Percentiles rank a stretch among this genome's conserved stretches.
These are phyloP conservation scores for Plenodomus biglobosus DNA, from an alignment of 2,329 filamentous ascomycete genomes.

Conservation along the genomic window DNA sequence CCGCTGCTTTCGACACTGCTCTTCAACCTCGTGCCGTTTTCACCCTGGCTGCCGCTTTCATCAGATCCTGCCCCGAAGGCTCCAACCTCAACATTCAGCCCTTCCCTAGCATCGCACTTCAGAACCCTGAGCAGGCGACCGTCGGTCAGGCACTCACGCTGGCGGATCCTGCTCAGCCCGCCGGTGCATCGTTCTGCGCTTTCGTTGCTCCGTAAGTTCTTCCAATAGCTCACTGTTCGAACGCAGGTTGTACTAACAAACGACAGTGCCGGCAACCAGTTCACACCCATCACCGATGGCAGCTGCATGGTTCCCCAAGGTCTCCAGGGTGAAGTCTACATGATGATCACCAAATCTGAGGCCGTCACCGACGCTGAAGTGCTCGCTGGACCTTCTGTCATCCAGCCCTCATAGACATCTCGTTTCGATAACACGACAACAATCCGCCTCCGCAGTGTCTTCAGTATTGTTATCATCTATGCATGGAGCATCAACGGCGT, in stretches of 20 bases:
- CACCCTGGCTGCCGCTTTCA: slow-evolving; percentile 72
- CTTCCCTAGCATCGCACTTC: slow-evolving; percentile 60
- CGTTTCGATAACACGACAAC: slow-evolving; percentile 4
- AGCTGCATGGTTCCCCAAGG: slow-evolving; percentile 64
- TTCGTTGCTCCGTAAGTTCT: slow-evolving; percentile 62
- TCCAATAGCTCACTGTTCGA: too few relatives aligned
- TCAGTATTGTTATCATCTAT: slow-evolving; percentile 4
- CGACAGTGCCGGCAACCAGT: slow-evolving; percentile 46
- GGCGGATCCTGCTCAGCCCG: slow-evolving; percentile 39
- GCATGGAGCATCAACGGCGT: not conserved
- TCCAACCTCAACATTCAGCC: slow-evolving; percentile 64
- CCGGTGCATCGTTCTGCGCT: slow-evolving; percentile 61
- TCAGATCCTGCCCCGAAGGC: slow-evolving; percentile 66
- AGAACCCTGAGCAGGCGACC: slow-evolving; percentile 52
- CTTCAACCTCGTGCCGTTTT: slow-evolving; percentile 70
- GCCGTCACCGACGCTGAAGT: slow-evolving; percentile 52
- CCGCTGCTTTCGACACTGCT: slow-evolving; percentile 69
- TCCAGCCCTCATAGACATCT: slow-evolving; percentile 41
- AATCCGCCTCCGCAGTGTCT: slow-evolving; percentile 4
- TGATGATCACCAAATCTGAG: slow-evolving; percentile 61
- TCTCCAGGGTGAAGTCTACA: slow-evolving; percentile 65
- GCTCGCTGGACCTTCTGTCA: slow-evolving; percentile 56
- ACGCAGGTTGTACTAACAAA: slow-evolving; percentile 34
- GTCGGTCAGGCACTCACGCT: slow-evolving; percentile 45
- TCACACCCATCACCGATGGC: slow-evolving; percentile 58